Conservation (phyloP, 2,329 filamentous ascomycete genomes). For the Pyricularia sp. region DNA sequence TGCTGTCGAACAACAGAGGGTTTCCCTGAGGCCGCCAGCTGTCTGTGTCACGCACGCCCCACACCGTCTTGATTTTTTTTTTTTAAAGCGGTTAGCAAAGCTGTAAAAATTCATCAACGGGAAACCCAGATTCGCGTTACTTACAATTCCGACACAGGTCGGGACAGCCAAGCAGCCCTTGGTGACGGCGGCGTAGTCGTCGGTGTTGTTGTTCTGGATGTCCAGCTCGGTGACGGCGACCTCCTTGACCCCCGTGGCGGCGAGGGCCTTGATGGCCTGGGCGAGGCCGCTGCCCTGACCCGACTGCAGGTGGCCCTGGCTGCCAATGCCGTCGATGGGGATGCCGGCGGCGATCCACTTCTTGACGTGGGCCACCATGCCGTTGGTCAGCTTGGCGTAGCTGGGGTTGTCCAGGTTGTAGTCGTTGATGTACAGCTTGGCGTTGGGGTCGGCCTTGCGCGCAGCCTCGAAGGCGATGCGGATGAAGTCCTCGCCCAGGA, state of each 20-base stretch:
- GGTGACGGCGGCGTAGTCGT: conserved; percentile 45
- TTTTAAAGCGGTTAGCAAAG: not conserved
- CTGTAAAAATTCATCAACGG: not conserved
- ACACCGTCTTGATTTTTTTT: not conserved
- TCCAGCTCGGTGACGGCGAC: conserved; percentile 57
- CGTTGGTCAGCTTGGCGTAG: conserved; percentile 40
- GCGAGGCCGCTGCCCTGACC: conserved; percentile 30
- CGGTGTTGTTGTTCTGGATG: conserved; percentile 40
- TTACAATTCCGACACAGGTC: conserved; percentile 46
- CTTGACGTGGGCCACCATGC: conserved; percentile 45
- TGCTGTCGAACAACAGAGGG: conserved; percentile 40
- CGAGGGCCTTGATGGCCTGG: conserved; percentile 38
- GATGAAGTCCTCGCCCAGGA: conserved; percentile 59
- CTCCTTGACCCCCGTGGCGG: conserved; percentile 34
- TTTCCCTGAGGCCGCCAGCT: conserved; percentile 36
- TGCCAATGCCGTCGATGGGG: conserved; percentile 53
- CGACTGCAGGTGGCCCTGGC: conserved; percentile 39
- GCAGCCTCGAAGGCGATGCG: conserved; percentile 58
- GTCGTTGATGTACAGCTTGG: conserved; percentile 67
- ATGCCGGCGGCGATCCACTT: conserved; percentile 49
- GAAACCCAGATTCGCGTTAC: not conserved
- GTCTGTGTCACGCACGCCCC: conserved; percentile 19
- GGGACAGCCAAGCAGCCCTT: conserved; percentile 43
- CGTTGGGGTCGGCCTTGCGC: conserved; percentile 48
- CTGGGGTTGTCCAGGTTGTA: conserved; percentile 51